Percentiles rank a stretch among this genome's conserved stretches.
Conservation (phyloP, 2,329 filamentous ascomycete species). For the Cladosporium sp. region DNA sequence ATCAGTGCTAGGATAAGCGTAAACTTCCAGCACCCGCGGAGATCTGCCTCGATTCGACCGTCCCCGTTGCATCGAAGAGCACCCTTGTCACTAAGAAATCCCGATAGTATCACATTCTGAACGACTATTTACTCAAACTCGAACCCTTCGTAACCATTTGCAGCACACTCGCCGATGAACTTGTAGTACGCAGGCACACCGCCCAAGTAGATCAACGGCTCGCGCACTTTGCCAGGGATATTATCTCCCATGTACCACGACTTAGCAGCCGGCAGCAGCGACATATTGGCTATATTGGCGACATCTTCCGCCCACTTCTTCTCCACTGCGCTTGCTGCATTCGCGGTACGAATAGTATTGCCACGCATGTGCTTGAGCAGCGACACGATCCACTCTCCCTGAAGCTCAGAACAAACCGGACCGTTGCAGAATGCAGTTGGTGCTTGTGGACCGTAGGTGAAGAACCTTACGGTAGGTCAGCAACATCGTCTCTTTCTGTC, state of each 20-base stretch:
- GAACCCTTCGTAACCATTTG: slow-evolving; percentile 18
- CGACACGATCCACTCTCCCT: slow-evolving; percentile 43
- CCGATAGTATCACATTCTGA: no score
- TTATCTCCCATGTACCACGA: slow-evolving; percentile 39
- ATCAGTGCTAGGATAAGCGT: no score
- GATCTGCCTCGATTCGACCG: no score
- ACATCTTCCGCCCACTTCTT: slow-evolving; percentile 35
- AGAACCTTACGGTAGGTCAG: neutral
- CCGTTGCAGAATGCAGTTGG: slow-evolving; percentile 46
- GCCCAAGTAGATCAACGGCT: slow-evolving; percentile 42
- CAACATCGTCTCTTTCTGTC: no score
- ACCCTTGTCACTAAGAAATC: no score
- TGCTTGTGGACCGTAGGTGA: neutral
- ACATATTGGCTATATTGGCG: slow-evolving; percentile 24
- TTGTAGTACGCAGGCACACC: slow-evolving; percentile 34
- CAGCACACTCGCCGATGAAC: slow-evolving; percentile 34
- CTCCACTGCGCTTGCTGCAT: slow-evolving; percentile 36
- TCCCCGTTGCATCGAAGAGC: no score
- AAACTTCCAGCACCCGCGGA: no score
- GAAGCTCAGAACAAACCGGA: slow-evolving; percentile 41
- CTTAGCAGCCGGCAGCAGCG: slow-evolving; percentile 27
- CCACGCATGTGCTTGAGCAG: slow-evolving; percentile 35
- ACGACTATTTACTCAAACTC: neutral
- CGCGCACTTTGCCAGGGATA: slow-evolving; percentile 42
- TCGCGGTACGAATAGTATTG: slow-evolving; percentile 36